phyloP scores from a whole-genome alignment of 2,329 filamentous ascomycete species.

The Venturia nashicola region DNA sequence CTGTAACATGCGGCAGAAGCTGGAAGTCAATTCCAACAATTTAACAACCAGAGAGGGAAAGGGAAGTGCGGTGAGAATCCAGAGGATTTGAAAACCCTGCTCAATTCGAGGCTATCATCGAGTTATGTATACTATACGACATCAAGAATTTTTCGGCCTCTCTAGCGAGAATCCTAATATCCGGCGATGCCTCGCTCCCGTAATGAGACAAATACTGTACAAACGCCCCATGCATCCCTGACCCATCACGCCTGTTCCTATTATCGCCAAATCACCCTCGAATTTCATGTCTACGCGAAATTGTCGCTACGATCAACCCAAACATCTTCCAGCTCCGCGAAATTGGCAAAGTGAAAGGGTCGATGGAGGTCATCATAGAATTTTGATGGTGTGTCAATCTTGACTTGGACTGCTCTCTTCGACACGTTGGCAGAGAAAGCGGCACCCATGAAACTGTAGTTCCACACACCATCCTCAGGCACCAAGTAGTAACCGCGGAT shows the following conservation, averaged over 20 bases:
- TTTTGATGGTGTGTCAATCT: constrained; percentile 75
- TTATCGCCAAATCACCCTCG: background rate
- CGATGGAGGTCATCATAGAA: constrained; percentile 92
- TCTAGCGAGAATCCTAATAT: background rate
- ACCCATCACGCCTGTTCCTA: background rate
- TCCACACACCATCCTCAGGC: constrained; percentile 82
- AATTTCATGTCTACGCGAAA: constrained; percentile 41
- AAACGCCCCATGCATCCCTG: background rate
- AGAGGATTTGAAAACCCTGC: background rate
- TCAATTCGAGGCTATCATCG: background rate
- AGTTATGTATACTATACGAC: background rate
- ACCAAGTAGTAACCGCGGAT: constrained; percentile 95
- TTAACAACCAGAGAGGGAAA: too few species aligned
- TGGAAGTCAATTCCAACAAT: too few species aligned
- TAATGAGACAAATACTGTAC: background rate
- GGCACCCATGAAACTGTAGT: constrained; percentile 96
- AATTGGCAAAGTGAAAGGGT: constrained; percentile 92
- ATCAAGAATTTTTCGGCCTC: background rate
- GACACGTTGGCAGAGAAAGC: constrained; percentile 67
- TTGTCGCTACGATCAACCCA: constrained; percentile 90
- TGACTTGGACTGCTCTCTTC: constrained; percentile 83
- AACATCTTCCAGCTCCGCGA: constrained; percentile 92
- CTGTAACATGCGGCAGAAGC: too few species aligned
- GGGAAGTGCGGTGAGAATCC: too few species aligned
- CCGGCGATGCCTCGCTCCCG: background rate